Conservation (phyloP, 1,284 basidiomycete genomes). For the Marasmius sp. region DNA sequence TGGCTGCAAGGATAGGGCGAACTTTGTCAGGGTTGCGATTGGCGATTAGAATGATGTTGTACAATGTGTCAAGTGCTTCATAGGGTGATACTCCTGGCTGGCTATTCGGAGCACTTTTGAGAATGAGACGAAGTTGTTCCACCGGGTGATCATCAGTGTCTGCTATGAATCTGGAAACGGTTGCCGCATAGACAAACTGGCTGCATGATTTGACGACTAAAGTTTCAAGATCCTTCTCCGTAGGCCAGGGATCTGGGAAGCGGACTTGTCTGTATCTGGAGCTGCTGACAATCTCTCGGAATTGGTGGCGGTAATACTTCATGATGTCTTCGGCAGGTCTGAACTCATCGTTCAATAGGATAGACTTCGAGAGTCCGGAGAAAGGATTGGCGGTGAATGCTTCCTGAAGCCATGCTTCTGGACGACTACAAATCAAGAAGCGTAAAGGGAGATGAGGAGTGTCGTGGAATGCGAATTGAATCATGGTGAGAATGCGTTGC, state of each 20-base stretch:
- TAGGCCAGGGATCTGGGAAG: constrained; percentile 10
- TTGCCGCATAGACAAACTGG: constrained; percentile 13
- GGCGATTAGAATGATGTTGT: constrained; percentile 5
- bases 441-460: not conserved
- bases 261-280: not conserved
- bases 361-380: not conserved
- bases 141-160: not conserved
- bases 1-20: not conserved
- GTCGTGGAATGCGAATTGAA: not conserved
- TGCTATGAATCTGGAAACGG: constrained; percentile 9
- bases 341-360: not conserved
- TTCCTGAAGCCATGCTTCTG: not conserved
- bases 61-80: constrained; percentile 9
- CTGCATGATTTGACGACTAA: constrained; percentile 7
- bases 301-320: not conserved
- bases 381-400: not conserved
- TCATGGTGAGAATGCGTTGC: not conserved
- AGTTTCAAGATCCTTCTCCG: not conserved
- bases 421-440: not conserved
- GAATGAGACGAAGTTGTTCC: constrained; percentile 5
- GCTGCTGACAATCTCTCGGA: not conserved
- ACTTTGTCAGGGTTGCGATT: not conserved
- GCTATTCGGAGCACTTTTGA: not conserved
- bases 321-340: not conserved
- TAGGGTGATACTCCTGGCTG: not conserved